Conservation (phyloP, 208 protist genomes). For the Acanthamoeba castellanii region DNA sequence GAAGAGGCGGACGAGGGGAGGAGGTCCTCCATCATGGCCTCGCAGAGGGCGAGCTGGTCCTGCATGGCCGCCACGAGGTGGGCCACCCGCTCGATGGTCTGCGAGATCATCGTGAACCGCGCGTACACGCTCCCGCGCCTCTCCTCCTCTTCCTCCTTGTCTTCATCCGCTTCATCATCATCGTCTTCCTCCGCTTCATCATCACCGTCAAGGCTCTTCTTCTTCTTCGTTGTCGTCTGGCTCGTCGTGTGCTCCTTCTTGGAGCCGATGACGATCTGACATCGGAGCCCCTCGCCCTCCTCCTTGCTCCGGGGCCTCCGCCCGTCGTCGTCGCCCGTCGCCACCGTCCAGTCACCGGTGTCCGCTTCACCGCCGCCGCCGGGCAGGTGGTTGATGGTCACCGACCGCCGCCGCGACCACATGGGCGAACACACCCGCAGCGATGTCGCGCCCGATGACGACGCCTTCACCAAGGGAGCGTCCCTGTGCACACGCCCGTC, state of each 20-base stretch:
- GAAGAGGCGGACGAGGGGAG: neutral
- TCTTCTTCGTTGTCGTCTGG: neutral
- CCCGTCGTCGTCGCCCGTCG: neutral
- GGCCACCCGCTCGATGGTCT: constrained; percentile 22
- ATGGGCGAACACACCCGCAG: neutral
- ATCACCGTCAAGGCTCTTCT: neutral
- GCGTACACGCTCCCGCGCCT: neutral
- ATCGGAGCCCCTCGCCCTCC: neutral
- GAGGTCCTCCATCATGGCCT: neutral
- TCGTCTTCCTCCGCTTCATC: no score
- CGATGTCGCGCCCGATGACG: neutral
- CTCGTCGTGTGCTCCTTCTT: neutral
- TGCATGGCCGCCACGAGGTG: constrained; percentile 12
- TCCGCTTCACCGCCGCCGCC: neutral
- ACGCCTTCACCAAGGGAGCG: neutral
- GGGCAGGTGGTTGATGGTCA: neutral
- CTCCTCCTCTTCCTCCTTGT: neutral
- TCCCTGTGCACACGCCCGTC: neutral
- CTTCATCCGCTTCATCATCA: neutral
- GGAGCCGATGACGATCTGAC: constrained; percentile 19
- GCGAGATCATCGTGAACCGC: constrained; percentile 6
- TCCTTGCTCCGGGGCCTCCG: neutral
- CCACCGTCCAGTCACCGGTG: no score
- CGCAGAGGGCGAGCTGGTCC: neutral
- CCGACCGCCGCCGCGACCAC: neutral